Base-by-base conservation (phyloP, 192 early-diverging fungal genomes). In the Linnemannia hyalina region DNA sequence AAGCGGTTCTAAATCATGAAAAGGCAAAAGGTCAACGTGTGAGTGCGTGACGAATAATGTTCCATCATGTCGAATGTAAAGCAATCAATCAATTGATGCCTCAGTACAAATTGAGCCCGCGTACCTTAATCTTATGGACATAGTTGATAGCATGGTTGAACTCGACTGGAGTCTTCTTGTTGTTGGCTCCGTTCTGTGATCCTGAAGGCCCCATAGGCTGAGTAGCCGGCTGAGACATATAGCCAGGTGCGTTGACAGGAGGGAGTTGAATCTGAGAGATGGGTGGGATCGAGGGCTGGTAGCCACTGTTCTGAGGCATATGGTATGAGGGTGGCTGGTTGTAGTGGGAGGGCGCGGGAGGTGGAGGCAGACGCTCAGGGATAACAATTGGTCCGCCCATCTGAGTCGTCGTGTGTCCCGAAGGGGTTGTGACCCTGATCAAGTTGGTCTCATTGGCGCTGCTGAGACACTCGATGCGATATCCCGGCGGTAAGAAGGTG, bases 111-210 rank as follows among this genome's bases (percentile, higher is more conserved):
- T 1, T 18, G 15, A 11, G 5, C n/a, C 9, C 5, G 68, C 81
- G 40, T 89, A 95, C 94, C 90, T 99, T 99, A 80, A 99, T 99
- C 89, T 99, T 99, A 89, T 99, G 99, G 15, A 99, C 99, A 85
- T 99, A 99, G 86, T 96, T 99, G 69, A 99, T 99, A 16, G 99
- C 99, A 82, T 99, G 97, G 72, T 97, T 96, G 81, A 99, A 99
- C 83, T 99, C 99, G 18, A 99, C 94, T 0, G 97, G 97, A 16
- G 92, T 91, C 42, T 92, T 90, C 65, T 93, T 93, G 78, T 57
- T 80, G 70, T 55, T 60, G 57, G 82, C 79, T 18, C 82, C 86
- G 18, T 90, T 82, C 44, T 88, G 88, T 18, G 89, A 77, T 54
- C 76, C 80, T 68, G 80, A 82, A 13, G 79, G 76, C 9, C 81